Percentiles rank a stretch among this genome's conserved stretches.
These are phyloP conservation scores for Pyronema domesticum DNA, from an alignment of 495 filamentous ascomycete species.

Conservation along the genomic window DNA sequence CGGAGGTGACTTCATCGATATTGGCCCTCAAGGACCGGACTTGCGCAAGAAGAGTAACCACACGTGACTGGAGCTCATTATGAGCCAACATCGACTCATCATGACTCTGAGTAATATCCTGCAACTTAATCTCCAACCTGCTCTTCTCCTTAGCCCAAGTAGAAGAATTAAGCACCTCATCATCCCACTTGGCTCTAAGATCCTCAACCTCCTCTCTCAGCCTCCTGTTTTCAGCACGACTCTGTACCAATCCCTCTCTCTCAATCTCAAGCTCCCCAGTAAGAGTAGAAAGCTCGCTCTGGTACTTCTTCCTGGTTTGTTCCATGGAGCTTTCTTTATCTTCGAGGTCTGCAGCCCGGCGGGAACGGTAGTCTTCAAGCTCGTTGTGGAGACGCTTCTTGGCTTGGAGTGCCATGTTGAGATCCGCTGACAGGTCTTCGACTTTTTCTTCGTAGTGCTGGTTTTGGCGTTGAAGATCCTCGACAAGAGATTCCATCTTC, in stretches of 20 bases:
- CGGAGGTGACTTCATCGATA: conserved; percentile 69
- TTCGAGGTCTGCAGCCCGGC: conserved; percentile 88
- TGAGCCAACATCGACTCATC: conserved; percentile 88
- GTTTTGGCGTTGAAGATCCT: conserved; percentile 76
- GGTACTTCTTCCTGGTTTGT: conserved; percentile 94
- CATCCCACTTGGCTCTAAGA: conserved; percentile 91
- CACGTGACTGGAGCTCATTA: conserved; percentile 83
- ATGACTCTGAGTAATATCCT: conserved; percentile 72
- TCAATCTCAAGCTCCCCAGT: conserved; percentile 87
- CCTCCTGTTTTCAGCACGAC: conserved; percentile 31
- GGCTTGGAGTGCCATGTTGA: conserved; percentile 68
- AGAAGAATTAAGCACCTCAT: conserved; percentile 92
- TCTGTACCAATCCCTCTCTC: conserved; percentile 61
- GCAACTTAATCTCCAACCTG: conserved; percentile 72
- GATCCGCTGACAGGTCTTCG: conserved; percentile 80
- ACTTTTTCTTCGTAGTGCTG: conserved; percentile 77
- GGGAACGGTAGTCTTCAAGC: conserved; percentile 89
- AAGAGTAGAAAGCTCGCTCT: conserved; percentile 72
- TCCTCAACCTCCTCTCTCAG: conserved; percentile 90
- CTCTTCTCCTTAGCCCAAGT: conserved; percentile 98
- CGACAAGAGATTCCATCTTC: conserved; percentile 69
- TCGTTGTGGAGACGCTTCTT: conserved; percentile 95
- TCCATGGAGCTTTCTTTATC: conserved; percentile 94
- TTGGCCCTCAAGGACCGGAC: conserved; percentile 67
- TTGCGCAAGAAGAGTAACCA: conserved; percentile 80